phyloP scores from a whole-genome alignment of 805 yeast genomes.

The Hanseniaspora occidentalis region DNA sequence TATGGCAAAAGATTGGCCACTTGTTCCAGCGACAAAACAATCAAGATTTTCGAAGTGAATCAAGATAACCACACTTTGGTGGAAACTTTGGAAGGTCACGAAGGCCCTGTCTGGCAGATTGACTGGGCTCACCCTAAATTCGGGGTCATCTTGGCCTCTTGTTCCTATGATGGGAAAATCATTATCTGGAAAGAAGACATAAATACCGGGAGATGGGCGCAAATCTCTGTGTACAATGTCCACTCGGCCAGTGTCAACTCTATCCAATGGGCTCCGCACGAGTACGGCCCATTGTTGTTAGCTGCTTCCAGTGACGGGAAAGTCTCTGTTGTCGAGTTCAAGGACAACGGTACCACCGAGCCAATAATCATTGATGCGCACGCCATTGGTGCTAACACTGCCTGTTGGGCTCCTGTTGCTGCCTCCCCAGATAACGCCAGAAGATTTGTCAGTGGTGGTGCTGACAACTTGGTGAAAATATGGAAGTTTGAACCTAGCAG shows the following conservation, averaged over 20 bases:
- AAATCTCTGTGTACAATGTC: slow-evolving; percentile 72
- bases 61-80: slow-evolving; percentile 57
- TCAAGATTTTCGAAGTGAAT: slow-evolving; percentile 83
- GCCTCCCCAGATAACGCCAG: slow-evolving; percentile 34
- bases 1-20: slow-evolving; percentile 94
- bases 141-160: slow-evolving; percentile 87
- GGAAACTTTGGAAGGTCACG: slow-evolving; percentile 85
- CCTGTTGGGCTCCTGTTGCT: slow-evolving; percentile 77
- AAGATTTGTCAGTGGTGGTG: slow-evolving; percentile 87
- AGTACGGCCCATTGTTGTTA: slow-evolving; percentile 81
- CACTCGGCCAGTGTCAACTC: slow-evolving; percentile 94
- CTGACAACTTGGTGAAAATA: slow-evolving; percentile 84
- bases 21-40: slow-evolving; percentile 91
- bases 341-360: slow-evolving; percentile 66
- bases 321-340: slow-evolving; percentile 81
- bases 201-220: slow-evolving; percentile 64
- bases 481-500: slow-evolving; percentile 60
- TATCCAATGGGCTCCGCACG: slow-evolving; percentile 95
- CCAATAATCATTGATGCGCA: slow-evolving; percentile 58
- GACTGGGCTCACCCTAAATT: slow-evolving; percentile 99
- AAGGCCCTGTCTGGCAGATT: slow-evolving; percentile 98
- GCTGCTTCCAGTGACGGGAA: slow-evolving; percentile 91
- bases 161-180: slow-evolving; percentile 92
- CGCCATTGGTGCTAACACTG: slow-evolving; percentile 87
- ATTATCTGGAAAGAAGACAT: slow-evolving; percentile 86